Evolutionary conservation across 129 eudicot species (phyloP).

Genomic region (Escallonia rubra): DNA sequence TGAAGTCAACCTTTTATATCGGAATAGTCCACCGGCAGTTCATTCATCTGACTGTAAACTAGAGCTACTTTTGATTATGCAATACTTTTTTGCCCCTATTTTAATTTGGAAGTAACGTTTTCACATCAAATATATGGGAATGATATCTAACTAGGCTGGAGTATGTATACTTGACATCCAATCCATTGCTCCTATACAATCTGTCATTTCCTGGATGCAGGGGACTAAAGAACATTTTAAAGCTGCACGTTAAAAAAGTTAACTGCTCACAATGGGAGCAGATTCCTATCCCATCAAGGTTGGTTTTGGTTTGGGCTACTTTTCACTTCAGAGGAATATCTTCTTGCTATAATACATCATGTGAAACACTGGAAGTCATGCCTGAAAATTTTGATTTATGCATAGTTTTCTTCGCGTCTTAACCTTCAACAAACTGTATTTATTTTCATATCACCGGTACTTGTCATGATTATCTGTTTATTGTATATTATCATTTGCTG

Average conservation of each 20-base stretch:
- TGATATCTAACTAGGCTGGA: too few relatives aligned
- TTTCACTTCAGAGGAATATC: neutral
- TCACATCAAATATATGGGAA: neutral
- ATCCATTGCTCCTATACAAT: neutral
- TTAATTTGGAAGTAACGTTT: neutral
- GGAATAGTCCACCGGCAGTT: too few relatives aligned
- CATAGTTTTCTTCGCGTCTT: too few relatives aligned
- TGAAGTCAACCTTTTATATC: too few relatives aligned
- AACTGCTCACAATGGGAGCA: constrained; percentile 66
- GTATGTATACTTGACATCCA: neutral
- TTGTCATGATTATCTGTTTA: too few relatives aligned
- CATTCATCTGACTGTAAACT: too few relatives aligned
- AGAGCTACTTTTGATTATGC: too few relatives aligned
- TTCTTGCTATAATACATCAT: too few relatives aligned
- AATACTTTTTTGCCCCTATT: neutral
- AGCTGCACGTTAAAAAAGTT: constrained; percentile 61
- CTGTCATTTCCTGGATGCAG: constrained; percentile 31
- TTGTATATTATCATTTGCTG: neutral
- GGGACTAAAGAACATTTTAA: constrained; percentile 74
- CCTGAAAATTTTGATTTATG: too few relatives aligned
- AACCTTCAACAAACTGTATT: too few relatives aligned
- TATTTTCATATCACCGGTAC: too few relatives aligned
- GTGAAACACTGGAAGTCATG: too few relatives aligned
- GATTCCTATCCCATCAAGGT: constrained; percentile 64
- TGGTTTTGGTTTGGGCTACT: neutral